Conservation (phyloP, 768 basidiomycete genomes). For the Cantharellus anzutake region DNA sequence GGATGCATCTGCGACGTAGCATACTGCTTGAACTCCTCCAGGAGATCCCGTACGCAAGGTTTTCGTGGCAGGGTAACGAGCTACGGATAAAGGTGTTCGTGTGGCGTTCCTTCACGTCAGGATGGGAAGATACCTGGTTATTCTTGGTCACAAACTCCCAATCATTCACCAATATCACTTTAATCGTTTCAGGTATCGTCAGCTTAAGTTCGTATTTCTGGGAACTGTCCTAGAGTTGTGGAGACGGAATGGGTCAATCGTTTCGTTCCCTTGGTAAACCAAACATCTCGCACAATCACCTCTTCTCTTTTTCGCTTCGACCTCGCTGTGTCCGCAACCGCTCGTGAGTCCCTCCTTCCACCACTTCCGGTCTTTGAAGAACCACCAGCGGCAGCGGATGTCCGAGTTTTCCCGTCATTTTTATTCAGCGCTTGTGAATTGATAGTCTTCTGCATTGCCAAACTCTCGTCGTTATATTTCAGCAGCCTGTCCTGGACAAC, state of each 20-base stretch:
- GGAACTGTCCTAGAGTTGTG: slow-evolving; percentile 48
- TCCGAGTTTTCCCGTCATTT: slow-evolving; percentile 5
- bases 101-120: not conserved
- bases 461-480: slow-evolving; percentile 66
- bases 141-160: slow-evolving; percentile 98
- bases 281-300: slow-evolving; percentile 20
- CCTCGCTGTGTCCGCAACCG: slow-evolving; percentile 36
- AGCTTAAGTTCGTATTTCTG: slow-evolving; percentile 83
- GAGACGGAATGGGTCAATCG: not conserved
- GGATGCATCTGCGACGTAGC: slow-evolving; percentile 22
- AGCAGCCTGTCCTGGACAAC: slow-evolving; percentile 64
- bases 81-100: slow-evolving; percentile 22
- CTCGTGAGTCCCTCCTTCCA: not conserved
- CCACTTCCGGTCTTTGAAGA: not conserved
- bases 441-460: slow-evolving; percentile 58
- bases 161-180: slow-evolving; percentile 80
- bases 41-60: slow-evolving; percentile 58
- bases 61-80: slow-evolving; percentile 65
- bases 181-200: slow-evolving; percentile 74
- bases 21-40: slow-evolving; percentile 59
- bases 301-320: slow-evolving; percentile 61
- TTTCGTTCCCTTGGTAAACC: not conserved
- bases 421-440: slow-evolving; percentile 16
- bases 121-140: slow-evolving; percentile 38
- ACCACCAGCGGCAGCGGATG: not conserved